Evolutionary conservation across 805 yeast genomes (phyloP), one percentile per base, ranked within the genome.

Genomic region (Barnettozyma siamensis): DNA sequence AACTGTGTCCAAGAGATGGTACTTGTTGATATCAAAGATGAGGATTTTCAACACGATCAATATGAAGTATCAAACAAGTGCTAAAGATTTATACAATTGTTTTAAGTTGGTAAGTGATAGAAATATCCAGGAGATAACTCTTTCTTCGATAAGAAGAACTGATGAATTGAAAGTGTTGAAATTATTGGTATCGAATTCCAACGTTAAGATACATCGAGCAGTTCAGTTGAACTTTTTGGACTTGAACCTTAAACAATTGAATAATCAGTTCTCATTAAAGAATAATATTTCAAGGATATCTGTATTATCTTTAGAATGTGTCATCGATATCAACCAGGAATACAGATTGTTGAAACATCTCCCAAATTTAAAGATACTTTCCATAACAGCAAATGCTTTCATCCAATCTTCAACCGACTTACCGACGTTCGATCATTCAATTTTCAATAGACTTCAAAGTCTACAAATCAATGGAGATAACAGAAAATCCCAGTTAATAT

Each of bases 91-190:
- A 1, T 31, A 41, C 3, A 46, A 34, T 31, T 55, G 58, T 34
- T 42, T 46, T 15, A 30, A 44, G 6, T 18, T 46, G 19, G 41
- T 54, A 2, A 16, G 33, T 7, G 34, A 29, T 6, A 52, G 51
- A 23, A 46, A 44, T 32, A 35, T 55, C 10, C 40, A 38, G 5
- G 31, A 36, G 4, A 27, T 54, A 3, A 31, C 31, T 13, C 24
- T 53, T 3, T 41, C 42, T 2, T 49, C 59, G 0, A 40, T 49
- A 13, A 44, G 49, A 23, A 26, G 50, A 13, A 26, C 48, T 4
- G 60, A 55, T 18, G 60, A 54, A 35, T 35, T 40, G 17, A 46
- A 42, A n/a, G 38, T 52, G 1, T 16, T 54, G 5, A 44, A 44
- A 6, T 41, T 34, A 1, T 32, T 52, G 3, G 27, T 48, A 2